Conservation (phyloP, 2,329 filamentous ascomycete species). For the Fusarium ambrosium region DNA sequence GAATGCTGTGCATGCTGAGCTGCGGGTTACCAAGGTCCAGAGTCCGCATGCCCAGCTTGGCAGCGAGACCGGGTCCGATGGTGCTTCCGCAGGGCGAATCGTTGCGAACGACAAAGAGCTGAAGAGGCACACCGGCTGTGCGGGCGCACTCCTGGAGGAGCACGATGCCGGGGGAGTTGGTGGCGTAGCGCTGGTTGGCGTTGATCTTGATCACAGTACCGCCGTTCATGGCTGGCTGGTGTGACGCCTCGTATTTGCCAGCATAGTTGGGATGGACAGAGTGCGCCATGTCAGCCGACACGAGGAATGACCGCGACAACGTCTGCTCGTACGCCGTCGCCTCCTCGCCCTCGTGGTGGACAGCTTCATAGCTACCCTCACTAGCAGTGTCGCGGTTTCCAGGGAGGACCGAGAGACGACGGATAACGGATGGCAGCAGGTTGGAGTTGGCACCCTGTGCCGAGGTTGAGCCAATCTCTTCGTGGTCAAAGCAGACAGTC, state of each 20-base stretch:
- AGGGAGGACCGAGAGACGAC: slow-evolving; percentile 85
- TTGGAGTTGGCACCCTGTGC: slow-evolving; percentile 96
- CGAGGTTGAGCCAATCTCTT: slow-evolving; percentile 93
- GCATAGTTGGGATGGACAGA: slow-evolving; percentile 95
- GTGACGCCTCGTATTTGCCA: slow-evolving; percentile 89
- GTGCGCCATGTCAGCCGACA: slow-evolving; percentile 98
- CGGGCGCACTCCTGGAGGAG: slow-evolving; percentile 89
- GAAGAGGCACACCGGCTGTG: slow-evolving; percentile 82
- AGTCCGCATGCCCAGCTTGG: slow-evolving; percentile 87
- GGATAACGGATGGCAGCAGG: slow-evolving; percentile 87
- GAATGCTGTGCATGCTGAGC: slow-evolving; percentile 96
- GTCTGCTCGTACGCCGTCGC: slow-evolving; percentile 94
- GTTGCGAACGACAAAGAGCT: slow-evolving; percentile 96
- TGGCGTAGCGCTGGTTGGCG: slow-evolving; percentile 96
- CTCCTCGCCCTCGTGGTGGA: slow-evolving; percentile 70
- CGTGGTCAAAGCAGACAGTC: slow-evolving; percentile 96
- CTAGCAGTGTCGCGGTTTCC: slow-evolving; percentile 75
- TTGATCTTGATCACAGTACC: slow-evolving; percentile 98
- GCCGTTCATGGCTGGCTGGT: slow-evolving; percentile 95
- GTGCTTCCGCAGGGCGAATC: slow-evolving; percentile 95
- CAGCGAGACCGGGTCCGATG: slow-evolving; percentile 96
- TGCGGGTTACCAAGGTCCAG: slow-evolving; percentile 95
- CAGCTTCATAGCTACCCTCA: slow-evolving; percentile 70
- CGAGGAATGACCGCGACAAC: slow-evolving; percentile 88
- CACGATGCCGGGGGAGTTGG: slow-evolving; percentile 95